phyloP scores from a whole-genome alignment of 768 basidiomycete genomes.

The Leccinum boreale region DNA sequence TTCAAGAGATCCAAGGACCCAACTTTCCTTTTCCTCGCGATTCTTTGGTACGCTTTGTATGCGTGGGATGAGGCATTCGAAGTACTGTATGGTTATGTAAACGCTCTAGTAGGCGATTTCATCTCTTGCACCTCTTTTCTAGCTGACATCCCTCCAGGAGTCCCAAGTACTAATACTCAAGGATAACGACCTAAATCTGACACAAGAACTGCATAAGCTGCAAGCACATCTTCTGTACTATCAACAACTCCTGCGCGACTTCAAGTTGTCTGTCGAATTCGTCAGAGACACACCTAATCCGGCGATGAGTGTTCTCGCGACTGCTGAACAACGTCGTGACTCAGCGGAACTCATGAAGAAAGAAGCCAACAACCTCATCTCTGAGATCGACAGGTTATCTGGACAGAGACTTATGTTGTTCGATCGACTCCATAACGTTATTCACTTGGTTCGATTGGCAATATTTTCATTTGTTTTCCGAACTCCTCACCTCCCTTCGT shows the following conservation, averaged over 20 bases:
- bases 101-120: conserved; percentile 38
- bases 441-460: conserved; percentile 24
- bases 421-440: conserved; percentile 34
- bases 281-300: conserved; percentile 48
- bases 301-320: conserved; percentile 33
- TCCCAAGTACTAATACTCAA: conserved; percentile 44
- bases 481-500: not conserved
- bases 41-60: conserved; percentile 59
- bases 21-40: conserved; percentile 50
- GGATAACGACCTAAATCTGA: conserved; percentile 41
- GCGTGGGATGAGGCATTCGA: conserved; percentile 63
- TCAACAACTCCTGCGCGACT: conserved; percentile 51
- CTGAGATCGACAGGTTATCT: conserved; percentile 49
- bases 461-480: not conserved
- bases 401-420: conserved; percentile 29
- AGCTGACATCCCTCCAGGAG: conserved; percentile 36
- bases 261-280: conserved; percentile 48
- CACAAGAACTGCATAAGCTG: conserved; percentile 53
- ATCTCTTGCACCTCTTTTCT: not conserved
- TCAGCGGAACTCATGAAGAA: conserved; percentile 39
- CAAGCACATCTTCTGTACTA: conserved; percentile 60
- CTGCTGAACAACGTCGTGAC: not conserved
- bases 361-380: conserved; percentile 47
- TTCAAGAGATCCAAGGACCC: conserved; percentile 39
- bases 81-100: conserved; percentile 47